phyloP scores from a whole-genome alignment of 2,329 filamentous ascomycete species.

The Paecilomyces formosus region DNA sequence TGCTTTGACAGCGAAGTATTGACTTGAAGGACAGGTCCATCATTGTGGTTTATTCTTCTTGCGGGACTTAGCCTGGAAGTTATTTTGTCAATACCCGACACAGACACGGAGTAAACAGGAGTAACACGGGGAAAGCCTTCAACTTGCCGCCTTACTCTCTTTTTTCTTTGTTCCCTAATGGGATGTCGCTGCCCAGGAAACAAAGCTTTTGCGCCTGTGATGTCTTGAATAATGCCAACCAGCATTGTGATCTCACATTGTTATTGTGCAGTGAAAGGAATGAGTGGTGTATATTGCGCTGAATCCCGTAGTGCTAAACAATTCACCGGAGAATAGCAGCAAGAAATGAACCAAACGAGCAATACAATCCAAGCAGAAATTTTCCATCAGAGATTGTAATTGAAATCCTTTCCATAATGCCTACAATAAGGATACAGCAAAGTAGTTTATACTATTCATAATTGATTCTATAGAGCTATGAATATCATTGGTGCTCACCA shows the following conservation, averaged over 20 bases:
- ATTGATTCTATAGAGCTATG: too few species aligned
- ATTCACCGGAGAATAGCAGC: not conserved
- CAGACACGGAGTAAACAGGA: not conserved
- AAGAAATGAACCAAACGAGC: not conserved
- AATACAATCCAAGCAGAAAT: not conserved
- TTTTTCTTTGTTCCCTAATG: not conserved
- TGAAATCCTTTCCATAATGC: not conserved
- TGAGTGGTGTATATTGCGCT: not conserved
- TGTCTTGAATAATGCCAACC: not conserved
- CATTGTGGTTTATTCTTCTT: not conserved
- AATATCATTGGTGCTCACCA: too few species aligned
- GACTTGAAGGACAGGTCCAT: not conserved
- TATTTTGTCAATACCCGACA: not conserved
- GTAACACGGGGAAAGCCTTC: not conserved
- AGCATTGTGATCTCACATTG: not conserved
- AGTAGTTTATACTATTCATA: not conserved
- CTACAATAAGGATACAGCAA: not conserved
- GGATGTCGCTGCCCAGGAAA: not conserved
- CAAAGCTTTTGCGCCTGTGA: not conserved
- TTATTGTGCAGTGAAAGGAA: not conserved
- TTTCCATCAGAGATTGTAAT: not conserved
- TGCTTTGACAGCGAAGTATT: not conserved
- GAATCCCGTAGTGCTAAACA: not conserved
- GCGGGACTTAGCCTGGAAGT: not conserved
- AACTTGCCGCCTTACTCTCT: too few species aligned